Conservation (phyloP, 345 rosid genomes). For the Aquilaria yunnanensis region DNA sequence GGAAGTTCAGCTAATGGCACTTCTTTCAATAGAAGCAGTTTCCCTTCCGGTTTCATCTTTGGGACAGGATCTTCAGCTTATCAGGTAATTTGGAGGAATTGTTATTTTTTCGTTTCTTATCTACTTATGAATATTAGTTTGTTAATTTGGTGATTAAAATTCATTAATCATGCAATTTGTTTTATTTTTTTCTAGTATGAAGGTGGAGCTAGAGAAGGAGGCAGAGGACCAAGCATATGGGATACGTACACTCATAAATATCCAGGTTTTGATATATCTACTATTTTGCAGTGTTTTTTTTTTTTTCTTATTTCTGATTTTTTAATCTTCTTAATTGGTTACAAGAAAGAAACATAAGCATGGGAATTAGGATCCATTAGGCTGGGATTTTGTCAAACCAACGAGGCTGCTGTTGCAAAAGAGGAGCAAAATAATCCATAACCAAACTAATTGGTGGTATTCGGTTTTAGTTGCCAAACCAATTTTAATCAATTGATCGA, state of each 20-base stretch:
- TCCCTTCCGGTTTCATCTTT: constrained; percentile 30
- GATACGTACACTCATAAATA: constrained; percentile 36
- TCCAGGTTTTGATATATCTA: constrained; percentile 26
- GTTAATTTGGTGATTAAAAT: too few species aligned
- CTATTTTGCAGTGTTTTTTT: neutral
- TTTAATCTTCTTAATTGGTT: neutral
- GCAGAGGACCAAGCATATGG: constrained; percentile 37
- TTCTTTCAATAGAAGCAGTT: constrained; percentile 19
- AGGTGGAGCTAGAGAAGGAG: constrained; percentile 27
- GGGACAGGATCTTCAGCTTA: constrained; percentile 43
- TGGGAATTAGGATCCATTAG: too few species aligned
- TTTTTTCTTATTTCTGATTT: neutral
- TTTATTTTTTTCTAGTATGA: constrained; percentile 29
- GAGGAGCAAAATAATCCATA: too few species aligned
- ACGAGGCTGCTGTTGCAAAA: constrained; percentile 1
- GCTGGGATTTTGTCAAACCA: neutral
- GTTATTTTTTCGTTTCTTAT: neutral
- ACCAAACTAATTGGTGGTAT: too few species aligned
- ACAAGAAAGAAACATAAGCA: too few species aligned
- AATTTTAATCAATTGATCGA: too few species aligned
- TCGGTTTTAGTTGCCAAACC: too few species aligned
- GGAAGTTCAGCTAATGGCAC: neutral
- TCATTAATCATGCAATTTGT: neutral
- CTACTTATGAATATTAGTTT: too few species aligned
- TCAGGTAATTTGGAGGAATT: constrained; percentile 16